Base-by-base conservation (phyloP, 768 basidiomycete species). In the Rhodosporidiobolus odoratus region DNA sequence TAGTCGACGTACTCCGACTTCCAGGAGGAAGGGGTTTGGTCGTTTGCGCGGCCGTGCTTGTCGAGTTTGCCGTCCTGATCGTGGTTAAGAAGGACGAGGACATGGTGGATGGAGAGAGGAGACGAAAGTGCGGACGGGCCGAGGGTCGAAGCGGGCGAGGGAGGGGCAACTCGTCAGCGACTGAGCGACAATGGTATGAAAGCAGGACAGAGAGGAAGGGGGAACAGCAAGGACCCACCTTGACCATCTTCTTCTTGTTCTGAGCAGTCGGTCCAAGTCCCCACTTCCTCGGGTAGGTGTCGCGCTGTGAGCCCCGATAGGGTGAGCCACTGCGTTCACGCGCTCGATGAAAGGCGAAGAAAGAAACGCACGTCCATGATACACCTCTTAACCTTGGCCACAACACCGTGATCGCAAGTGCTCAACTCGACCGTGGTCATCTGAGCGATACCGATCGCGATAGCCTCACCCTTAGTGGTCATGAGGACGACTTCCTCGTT, bases 361-460 rank as follows among this genome's bases (percentile, higher is more conserved):
- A n/a, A 19, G n/a, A 15, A 52, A 65, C 58, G 34, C 38, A 71
- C 69, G 77, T 98, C 96, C 96, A 99, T 99, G 78, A 99, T 98
- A 79, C 95, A 97, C 61, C 96, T 85, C 82, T 99, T 99, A 78
- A 99, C 92, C 82, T 97, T 98, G 43, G 96, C 96, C 52, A 98
- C 95, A 66, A 99, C 92, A 57, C 96, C 96, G 78, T 99, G 95
- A 79, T 97, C 94, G 80, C 95, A 98, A 4, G 94, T 95, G 15
- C 92, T 90, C 59, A 99, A 87, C 80, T 99, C 96, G 68, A 95
- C 95, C 17, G 96, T 97, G 25, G 94, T 91, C 96, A 99, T 99
- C 79, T 95, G 92, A 30, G 68, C 68, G 34, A 76, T 73, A 32
- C 73, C 77, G 66, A 78, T 75, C 7, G 77, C 77, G 62, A 78